Evolutionary conservation across 352 stramenopile genomes (phyloP), one percentile per base, ranked within the genome.

Genomic region (Poterioochromonas sp.): DNA sequence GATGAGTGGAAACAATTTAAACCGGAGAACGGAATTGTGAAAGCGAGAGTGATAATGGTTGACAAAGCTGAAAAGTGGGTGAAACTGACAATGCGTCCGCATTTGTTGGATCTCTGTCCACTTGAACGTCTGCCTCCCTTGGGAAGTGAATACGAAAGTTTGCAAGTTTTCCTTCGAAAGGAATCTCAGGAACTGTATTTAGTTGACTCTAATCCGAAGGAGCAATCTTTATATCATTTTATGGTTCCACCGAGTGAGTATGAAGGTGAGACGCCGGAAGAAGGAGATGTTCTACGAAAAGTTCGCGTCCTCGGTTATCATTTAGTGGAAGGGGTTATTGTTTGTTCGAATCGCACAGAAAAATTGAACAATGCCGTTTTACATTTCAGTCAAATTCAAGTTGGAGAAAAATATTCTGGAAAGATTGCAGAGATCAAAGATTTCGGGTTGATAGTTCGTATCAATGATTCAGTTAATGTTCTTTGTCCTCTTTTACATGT

Each of bases 41-140:
- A 54, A 41, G 68, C 68, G n/a, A 3, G 68, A 35, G n/a, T 76
- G 35, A 40, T 76, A 12, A 40, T 76, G 1, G n/a, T 76, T 22
- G 68, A 76, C 54, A 32, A 76, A 3, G 68, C 15, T 37, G n/a
- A 5, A 20, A 51, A 58, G 8, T 34, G 26, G 8, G 68, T 76
- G 1, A 15, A n/a, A n/a, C 39, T 76, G 12, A 40, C 41, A 20
- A 11, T 53, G 1, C 32, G 39, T 1, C 68, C 68, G 1, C 68
- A 76, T 58, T 26, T 76, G 1, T 12, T 73, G 5, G 34, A 49
- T 8, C 15, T 73, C 11, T 12, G 64, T 11, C 3, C 15, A 5
- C 64, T 29, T 11, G 11, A 11, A 54, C 3, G 29, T 29, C 34
- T 73, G 64, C 64, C 64, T 73, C 11, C 64, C 11, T 29, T 73